Base-by-base conservation (phyloP, 2,329 filamentous ascomycete species). In the Sporothrix inflata region DNA sequence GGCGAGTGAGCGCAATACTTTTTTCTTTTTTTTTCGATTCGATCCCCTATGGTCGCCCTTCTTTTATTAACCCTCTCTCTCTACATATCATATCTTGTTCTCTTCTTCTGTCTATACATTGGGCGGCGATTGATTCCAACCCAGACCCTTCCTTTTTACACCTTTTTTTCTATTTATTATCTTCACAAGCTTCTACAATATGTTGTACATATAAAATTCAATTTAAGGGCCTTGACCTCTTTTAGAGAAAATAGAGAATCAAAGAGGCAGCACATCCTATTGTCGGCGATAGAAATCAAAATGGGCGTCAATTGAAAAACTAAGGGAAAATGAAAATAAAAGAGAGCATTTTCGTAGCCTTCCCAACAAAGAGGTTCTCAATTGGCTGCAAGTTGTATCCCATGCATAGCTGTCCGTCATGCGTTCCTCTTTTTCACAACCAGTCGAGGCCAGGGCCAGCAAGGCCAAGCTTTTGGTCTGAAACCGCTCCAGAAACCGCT, bases 401-500 rank as follows among this genome's bases (percentile, higher is more conserved):
- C n/a, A 19, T 65, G 21, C 21, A 27, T 21, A 24, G 60, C 34
- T 63, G 11, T 16, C 24, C 3, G 21, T 21, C 12, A 30, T 65
- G n/a, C 38, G 14, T 8, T n/a, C 4, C 27, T 57, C 27, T 19
- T 40, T 40, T 4, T 40, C 27, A n/a, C 19, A 9, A 19, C 34
- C 34, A 61, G 38, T 45, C 60, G 45, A 16, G 60, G 9, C 42
- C 45, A 34, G 21, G 16, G 51, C 27, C 49, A 45, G 42, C 68
- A 38, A 27, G 19, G 21, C 27, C 53, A 38, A 61, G 55, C 53
- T 63, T 70, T 40, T 63, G 30, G 30, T 51, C 55, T 70, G 67
- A 69, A 69, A 69, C 67, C 12, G 21, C 34, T 45, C 67, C 51
- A 69, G 51, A 69, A 69, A 69, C 66, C 34, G 30, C 47, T 34